These are phyloP conservation scores for Leccinum aurantiacum DNA, from an alignment of 768 basidiomycete genomes.

Conservation along the genomic window DNA sequence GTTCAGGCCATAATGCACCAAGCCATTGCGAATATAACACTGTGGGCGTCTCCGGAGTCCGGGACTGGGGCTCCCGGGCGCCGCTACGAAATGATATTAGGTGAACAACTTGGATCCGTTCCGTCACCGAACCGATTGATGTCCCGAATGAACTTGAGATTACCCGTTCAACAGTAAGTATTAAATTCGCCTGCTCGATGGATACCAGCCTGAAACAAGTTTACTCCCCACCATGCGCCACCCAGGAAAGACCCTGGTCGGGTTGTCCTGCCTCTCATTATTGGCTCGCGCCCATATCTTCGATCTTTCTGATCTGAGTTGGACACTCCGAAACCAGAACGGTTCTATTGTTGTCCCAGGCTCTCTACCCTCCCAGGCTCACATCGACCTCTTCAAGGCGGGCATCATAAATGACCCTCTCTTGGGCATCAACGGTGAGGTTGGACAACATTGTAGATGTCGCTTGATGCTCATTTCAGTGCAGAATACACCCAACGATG, in stretches of 20 bases:
- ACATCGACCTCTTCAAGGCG: constrained; percentile 51
- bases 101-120: too few relatives aligned
- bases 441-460: not conserved
- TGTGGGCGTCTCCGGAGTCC: too few relatives aligned
- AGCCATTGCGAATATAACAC: too few relatives aligned
- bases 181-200: too few relatives aligned
- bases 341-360: constrained; percentile 54
- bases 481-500: constrained; percentile 56
- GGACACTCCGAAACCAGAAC: constrained; percentile 56
- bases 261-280: constrained; percentile 12
- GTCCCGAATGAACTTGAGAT: too few relatives aligned
- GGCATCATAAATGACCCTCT: constrained; percentile 56
- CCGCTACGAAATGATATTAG: too few relatives aligned
- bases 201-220: too few relatives aligned
- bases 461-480: not conserved
- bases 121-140: too few relatives aligned
- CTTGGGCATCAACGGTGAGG: constrained; percentile 51
- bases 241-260: not conserved
- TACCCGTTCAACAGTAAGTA: too few relatives aligned
- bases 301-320: constrained; percentile 46
- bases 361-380: constrained; percentile 51
- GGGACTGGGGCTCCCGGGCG: too few relatives aligned
- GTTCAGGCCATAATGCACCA: too few relatives aligned
- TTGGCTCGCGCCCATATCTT: constrained; percentile 30
- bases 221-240: not conserved